These are phyloP conservation scores for Capronia americana DNA, from an alignment of 2,329 filamentous ascomycete species.

Conservation along the genomic window DNA sequence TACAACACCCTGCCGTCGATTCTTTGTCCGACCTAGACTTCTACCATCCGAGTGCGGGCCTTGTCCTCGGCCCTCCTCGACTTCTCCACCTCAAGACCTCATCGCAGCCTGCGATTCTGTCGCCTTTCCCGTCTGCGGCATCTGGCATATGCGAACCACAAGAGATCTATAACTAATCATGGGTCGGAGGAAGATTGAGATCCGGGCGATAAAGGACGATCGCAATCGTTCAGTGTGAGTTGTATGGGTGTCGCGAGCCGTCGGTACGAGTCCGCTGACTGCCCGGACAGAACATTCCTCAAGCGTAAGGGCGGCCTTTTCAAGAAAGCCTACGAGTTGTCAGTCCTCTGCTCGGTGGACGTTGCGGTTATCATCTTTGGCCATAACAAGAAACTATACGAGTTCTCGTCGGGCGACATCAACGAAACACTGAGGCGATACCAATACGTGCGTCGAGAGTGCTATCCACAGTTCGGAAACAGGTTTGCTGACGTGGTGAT, in stretches of 20 bases:
- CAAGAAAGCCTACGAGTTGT: slow-evolving; percentile 99
- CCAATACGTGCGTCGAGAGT: slow-evolving; percentile 74
- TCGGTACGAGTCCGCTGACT: slow-evolving; percentile 21
- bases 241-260: neutral
- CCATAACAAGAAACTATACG: slow-evolving; percentile 98
- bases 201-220: slow-evolving; percentile 99
- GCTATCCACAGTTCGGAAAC: neutral
- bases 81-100: slow-evolving; percentile 4
- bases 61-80: slow-evolving; percentile 14
- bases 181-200: slow-evolving; percentile 99
- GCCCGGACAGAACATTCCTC: slow-evolving; percentile 77
- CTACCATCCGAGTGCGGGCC: slow-evolving; percentile 3
- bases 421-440: slow-evolving; percentile 86
- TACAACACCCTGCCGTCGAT: slow-evolving; percentile 7
- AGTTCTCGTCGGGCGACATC: slow-evolving; percentile 95
- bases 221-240: slow-evolving; percentile 96
- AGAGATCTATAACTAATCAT: slow-evolving; percentile 58
- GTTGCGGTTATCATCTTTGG: slow-evolving; percentile 99
- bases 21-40: slow-evolving; percentile 18
- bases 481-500: slow-evolving; percentile 23
- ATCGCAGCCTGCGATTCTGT: slow-evolving; percentile 6
- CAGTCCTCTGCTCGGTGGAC: slow-evolving; percentile 96
- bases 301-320: slow-evolving; percentile 99
- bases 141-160: slow-evolving; percentile 21
- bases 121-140: neutral